Evolutionary conservation across 2,329 filamentous ascomycete species (phyloP), one percentile per base, ranked within the genome.

Genomic region (Trichoderma sp.): DNA sequence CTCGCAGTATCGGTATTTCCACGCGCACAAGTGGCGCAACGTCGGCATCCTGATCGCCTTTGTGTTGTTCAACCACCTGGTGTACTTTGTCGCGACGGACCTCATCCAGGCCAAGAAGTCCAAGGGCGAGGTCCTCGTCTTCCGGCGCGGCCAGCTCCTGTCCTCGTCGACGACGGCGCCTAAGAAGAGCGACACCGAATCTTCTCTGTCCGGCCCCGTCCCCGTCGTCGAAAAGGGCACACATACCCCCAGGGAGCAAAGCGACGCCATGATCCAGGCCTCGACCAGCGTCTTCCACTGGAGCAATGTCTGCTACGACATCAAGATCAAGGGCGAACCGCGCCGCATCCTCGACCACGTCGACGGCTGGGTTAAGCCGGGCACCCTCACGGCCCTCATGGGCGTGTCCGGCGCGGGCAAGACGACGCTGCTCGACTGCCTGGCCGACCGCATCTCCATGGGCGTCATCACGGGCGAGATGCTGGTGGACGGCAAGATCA

Each of bases 351-450:
- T 92, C 26, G 86, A 91, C 67, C 79, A 90, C 58, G 88, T 92
- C 2, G 87, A 90, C 70, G 89, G 90, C 12, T 91, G 88, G 88
- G 88, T 91, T 60, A 90, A 91, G 74, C 89, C 89, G 1, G 89
- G 89, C 59, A 91, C 88, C 17, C 77, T 90, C 15, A 91, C 89
- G 7, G 89, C 88, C 12, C 80, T 91, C 0, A 91, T 91, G 89
- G 88, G 75, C 28, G 73, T 74, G 1, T 76, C 75, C 0, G 75
- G 75, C 7, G 75, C 75, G 3, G 75, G 89, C 61, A 91, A 91
- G 73, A 91, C 89, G 0, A 91, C 88, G 0, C 78, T 91, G 17
- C 77, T 91, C 43, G 74, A 76, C 56, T 86, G n/a, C 89, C 7
- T 63, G 19, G 60, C 60, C 2, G 60, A 63, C 4, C 51, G 55